Base-by-base conservation (phyloP, 2,329 filamentous ascomycete genomes). In the Fusarium palustre region DNA sequence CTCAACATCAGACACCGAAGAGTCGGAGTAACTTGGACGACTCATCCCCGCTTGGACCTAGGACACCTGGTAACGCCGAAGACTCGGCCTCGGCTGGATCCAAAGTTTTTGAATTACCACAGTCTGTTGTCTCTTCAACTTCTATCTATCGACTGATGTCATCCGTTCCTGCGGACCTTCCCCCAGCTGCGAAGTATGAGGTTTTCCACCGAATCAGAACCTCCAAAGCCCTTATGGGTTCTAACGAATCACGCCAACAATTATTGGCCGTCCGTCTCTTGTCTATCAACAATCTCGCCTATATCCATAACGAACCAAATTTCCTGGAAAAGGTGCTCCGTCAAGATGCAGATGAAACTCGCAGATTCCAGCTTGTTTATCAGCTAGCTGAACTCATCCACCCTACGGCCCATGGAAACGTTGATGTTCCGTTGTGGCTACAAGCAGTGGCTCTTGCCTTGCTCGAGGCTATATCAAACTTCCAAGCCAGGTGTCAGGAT, bases 301-400 rank as follows among this genome's bases (percentile, higher is more conserved):
- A 97, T 77, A 92, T 98, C 56, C 91, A 97, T 71, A 86, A 87
- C 3, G 97, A 99, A 75, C 82, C 86, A 6, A 88, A 89, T n/a
- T 97, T 99, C 74, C 85, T 94, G 45, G 91, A 95, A 67, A 95
- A 93, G 78, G 88, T 97, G 42, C 85, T 97, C 53, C 92, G 92
- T 69, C 91, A 94, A 71, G 97, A 99, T 76, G 88, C 89, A 38
- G 95, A 98, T 74, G 93, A 97, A 78, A 94, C 94, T 4, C 90
- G 94, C 64, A 89, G 93, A 53, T 91, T 94, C 67, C 96, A 99
- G 79, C 85, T 99, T 25, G 91, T 93, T 5, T 97, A 97, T 75
- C 97, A 99, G 79, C 87, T 99, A 38, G 92, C 93, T 20, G 95
- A 98, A 77, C 83, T 99, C 59, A 91, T 98, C 24, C 94, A 97